A percentile compares a stretch with the other conserved stretches of the same genome.
These are phyloP conservation scores for Penicillium cataractarum DNA, from an alignment of 495 filamentous ascomycete genomes.

Conservation along the genomic window DNA sequence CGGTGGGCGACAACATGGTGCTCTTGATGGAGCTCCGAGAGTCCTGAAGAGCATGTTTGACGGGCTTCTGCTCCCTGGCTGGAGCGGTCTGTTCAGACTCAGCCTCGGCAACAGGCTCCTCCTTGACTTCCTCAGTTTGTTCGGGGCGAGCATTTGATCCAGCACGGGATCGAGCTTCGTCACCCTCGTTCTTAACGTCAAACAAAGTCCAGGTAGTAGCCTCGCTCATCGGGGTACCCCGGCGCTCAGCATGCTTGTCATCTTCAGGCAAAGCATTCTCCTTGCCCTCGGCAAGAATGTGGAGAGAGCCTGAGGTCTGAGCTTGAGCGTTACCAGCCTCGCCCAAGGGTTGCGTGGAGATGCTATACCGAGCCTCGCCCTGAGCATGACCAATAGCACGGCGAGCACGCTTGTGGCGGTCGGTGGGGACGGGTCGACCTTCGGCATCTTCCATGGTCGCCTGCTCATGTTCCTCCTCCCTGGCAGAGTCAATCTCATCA, in stretches of 20 bases:
- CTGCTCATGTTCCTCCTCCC: constrained; percentile 50
- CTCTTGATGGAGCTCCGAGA: constrained; percentile 33
- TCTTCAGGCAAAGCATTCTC: constrained; percentile 45
- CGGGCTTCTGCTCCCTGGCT: constrained; percentile 2
- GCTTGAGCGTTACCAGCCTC: constrained; percentile 47
- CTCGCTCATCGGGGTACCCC: constrained; percentile 43
- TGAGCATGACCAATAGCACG: constrained; percentile 62
- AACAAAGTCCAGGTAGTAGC: constrained; percentile 48
- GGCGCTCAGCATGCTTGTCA: constrained; percentile 34
- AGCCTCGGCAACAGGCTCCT: constrained; percentile 16
- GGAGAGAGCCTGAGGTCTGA: constrained; percentile 29
- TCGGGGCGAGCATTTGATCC: constrained; percentile 32
- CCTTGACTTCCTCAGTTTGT: constrained; percentile 24
- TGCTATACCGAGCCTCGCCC: constrained; percentile 71
- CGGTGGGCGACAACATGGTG: constrained; percentile 62
- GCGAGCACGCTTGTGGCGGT: constrained; percentile 74
- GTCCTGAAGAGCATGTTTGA: constrained; percentile 26
- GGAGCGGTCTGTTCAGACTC: constrained; percentile 13
- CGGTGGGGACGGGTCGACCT: constrained; percentile 39
- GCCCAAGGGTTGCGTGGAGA: constrained; percentile 51
- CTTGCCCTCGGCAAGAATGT: constrained; percentile 47
- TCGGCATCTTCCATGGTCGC: constrained; percentile 41
- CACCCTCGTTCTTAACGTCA: constrained; percentile 44
- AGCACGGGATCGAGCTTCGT: constrained; percentile 40
- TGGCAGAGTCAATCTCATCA: constrained; percentile 48